Evolutionary conservation across 208 protist species (phyloP).

Genomic region (Acanthamoeba triangularis): DNA sequence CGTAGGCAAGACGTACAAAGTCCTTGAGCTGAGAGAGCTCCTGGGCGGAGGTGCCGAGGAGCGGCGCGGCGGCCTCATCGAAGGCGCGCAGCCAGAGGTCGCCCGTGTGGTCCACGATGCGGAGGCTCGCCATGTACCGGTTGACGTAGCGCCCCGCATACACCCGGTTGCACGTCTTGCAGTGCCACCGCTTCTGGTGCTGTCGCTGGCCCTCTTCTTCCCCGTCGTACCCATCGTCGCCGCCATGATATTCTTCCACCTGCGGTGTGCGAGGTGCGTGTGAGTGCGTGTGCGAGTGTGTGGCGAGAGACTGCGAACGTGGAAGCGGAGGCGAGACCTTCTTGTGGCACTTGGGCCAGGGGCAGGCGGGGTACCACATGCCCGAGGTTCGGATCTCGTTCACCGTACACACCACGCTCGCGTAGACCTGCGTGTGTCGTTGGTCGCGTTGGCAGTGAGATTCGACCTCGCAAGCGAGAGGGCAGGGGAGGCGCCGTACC

Average conservation of each 20-base stretch:
- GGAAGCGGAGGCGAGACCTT: background rate
- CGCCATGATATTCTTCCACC: background rate
- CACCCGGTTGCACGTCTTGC: background rate
- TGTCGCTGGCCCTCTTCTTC: background rate
- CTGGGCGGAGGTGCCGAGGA: slow-evolving; percentile 11
- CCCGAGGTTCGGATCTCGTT: background rate
- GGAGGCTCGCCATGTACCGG: background rate
- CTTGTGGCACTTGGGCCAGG: slow-evolving; percentile 38
- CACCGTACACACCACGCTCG: background rate
- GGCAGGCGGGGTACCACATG: slow-evolving; percentile 12
- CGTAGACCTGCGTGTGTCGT: background rate
- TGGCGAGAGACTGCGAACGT: background rate
- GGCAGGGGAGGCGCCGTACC: background rate
- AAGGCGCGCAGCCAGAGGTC: slow-evolving; percentile 11
- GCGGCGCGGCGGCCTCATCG: background rate
- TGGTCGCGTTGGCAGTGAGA: too few species aligned
- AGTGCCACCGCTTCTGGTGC: background rate
- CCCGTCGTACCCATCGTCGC: background rate
- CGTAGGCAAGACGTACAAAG: background rate
- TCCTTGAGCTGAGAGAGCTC: background rate
- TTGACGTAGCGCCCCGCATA: background rate
- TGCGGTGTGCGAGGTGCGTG: background rate
- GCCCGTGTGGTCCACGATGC: slow-evolving; percentile 39
- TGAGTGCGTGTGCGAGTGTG: background rate
- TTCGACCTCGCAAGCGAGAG: background rate